These are phyloP conservation scores for Chlorella sp. DNA, from an alignment of 139 green algal species.

Conservation along the genomic window DNA sequence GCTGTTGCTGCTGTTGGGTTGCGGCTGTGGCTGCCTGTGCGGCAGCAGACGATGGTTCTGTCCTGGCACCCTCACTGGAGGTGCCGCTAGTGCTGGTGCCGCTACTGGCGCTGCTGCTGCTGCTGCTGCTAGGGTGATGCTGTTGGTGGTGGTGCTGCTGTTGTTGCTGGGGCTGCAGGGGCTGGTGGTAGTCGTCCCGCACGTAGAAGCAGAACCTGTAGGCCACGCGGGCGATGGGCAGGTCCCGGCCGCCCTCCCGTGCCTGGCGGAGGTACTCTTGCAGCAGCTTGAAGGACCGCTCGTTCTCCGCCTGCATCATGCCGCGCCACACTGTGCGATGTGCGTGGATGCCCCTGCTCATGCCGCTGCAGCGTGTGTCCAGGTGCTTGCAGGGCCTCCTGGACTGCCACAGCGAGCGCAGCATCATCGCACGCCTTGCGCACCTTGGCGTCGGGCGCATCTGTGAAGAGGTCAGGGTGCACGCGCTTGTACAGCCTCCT, in stretches of 20 bases:
- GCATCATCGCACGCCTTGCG: not conserved
- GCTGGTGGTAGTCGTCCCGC: not conserved
- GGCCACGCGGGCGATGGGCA: conserved; percentile 20
- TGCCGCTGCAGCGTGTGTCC: not conserved
- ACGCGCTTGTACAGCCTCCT: conserved; percentile 39
- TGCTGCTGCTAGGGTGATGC: not conserved
- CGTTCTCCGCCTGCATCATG: conserved; percentile 37
- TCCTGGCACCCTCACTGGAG: not conserved
- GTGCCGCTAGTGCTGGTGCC: not conserved
- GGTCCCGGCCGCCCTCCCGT: conserved; percentile 11
- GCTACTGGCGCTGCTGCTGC: not conserved
- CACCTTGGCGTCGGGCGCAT: conserved; percentile 20
- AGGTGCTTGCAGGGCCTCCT: not conserved
- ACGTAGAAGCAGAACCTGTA: conserved; percentile 56
- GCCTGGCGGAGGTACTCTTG: conserved; percentile 44
- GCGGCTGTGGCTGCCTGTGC: not conserved
- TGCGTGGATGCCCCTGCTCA: not conserved
- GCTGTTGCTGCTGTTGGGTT: not conserved
- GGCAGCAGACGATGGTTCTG: not conserved
- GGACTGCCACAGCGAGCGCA: too few species aligned
- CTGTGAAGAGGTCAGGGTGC: conserved; percentile 54
- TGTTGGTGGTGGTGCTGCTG: not conserved
- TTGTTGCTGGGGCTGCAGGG: too few species aligned
- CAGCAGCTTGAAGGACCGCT: conserved; percentile 55
- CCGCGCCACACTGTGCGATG: not conserved